A percentile compares a stretch with the other conserved stretches of the same genome.
phyloP scores from a whole-genome alignment of 768 basidiomycete genomes.

The Trametes cubensis region DNA sequence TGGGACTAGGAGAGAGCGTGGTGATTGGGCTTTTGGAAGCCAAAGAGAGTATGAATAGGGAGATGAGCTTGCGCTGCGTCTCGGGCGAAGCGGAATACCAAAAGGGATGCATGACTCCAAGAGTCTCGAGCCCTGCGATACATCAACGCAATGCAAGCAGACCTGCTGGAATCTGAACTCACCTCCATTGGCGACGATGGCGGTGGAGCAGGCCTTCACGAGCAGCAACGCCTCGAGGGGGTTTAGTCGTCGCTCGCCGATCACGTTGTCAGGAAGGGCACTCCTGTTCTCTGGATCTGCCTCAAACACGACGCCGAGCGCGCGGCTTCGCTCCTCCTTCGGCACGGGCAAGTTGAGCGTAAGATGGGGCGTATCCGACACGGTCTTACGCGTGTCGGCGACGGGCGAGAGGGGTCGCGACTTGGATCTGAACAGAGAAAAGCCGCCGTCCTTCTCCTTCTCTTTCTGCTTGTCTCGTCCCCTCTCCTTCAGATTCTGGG shows the following conservation, averaged over 20 bases:
- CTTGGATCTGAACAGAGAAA: conserved; percentile 55
- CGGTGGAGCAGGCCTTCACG: conserved; percentile 68
- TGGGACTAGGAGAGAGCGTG: conserved; percentile 54
- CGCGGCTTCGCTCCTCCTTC: conserved; percentile 49
- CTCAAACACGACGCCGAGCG: conserved; percentile 62
- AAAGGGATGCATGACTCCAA: conserved; percentile 85
- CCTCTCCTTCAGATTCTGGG: conserved; percentile 39
- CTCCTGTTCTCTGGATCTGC: conserved; percentile 53
- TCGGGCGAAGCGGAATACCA: conserved; percentile 78
- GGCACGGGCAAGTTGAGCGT: conserved; percentile 62
- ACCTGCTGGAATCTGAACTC: conserved; percentile 25
- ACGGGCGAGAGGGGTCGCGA: conserved; percentile 42
- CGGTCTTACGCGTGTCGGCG: conserved; percentile 38
- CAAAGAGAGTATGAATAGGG: conserved; percentile 71
- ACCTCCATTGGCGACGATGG: conserved; percentile 65
- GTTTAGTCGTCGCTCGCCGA: conserved; percentile 60
- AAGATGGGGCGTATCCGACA: conserved; percentile 51
- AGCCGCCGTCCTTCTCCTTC: conserved; percentile 43
- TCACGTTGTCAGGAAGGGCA: conserved; percentile 52
- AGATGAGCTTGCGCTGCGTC: conserved; percentile 69
- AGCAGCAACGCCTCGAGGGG: conserved; percentile 66
- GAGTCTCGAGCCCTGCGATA: conserved; percentile 69
- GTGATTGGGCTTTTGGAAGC: conserved; percentile 47
- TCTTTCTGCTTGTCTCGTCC: conserved; percentile 42
- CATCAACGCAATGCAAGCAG: conserved; percentile 8